Conservation (phyloP, 2,329 filamentous ascomycete species). For the Hypoxylon sp. region DNA sequence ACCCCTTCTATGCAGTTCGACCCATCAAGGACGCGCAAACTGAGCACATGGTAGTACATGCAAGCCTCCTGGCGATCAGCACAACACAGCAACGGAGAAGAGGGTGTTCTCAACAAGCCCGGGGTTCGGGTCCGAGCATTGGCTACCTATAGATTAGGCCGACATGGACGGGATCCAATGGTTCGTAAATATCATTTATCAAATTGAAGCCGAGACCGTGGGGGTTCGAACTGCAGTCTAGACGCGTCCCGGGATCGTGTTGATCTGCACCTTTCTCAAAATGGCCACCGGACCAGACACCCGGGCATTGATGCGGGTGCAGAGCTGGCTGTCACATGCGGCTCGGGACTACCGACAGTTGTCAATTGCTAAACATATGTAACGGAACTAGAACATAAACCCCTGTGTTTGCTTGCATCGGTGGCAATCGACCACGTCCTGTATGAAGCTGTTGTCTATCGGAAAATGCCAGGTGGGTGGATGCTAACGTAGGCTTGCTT, state of each 20-base stretch:
- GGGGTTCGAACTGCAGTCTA: conserved; percentile 18
- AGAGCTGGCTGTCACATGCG: conserved; percentile 16
- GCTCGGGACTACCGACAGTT: conserved; percentile 8
- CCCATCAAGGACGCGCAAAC: background rate
- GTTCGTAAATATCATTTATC: conserved; percentile 13
- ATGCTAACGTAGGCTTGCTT: conserved; percentile 15
- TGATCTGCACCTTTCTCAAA: conserved; percentile 32
- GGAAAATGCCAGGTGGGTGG: conserved; percentile 8
- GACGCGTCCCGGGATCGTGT: conserved; percentile 3
- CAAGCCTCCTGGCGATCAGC: background rate
- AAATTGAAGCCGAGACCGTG: conserved; percentile 16
- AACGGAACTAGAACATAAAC: background rate
- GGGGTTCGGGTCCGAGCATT: conserved; percentile 17
- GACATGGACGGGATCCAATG: conserved; percentile 1
- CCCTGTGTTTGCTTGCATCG: conserved; percentile 19
- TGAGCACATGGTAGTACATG: conserved; percentile 1
- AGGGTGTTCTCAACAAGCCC: too few relatives aligned
- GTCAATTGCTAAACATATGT: background rate
- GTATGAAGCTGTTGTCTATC: background rate
- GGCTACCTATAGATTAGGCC: background rate
- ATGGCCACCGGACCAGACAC: conserved; percentile 19
- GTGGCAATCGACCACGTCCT: background rate
- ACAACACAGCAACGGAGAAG: background rate
- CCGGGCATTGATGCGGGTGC: conserved; percentile 3
- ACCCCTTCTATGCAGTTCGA: background rate